Conservation (phyloP, 148 eudicot species). For the Camellia japonica region DNA sequence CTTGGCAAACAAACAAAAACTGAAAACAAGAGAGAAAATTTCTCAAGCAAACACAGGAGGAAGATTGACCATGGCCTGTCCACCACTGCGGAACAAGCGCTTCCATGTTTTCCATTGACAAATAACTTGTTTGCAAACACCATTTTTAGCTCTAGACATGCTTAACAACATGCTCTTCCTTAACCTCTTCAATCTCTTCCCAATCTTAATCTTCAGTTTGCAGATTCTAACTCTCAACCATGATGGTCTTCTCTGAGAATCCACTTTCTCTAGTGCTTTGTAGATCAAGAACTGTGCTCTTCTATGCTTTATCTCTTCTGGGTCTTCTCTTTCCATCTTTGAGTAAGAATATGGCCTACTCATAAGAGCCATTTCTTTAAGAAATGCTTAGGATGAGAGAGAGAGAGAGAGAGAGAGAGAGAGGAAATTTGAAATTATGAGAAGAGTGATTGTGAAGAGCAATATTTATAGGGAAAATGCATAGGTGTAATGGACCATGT, state of each 20-base stretch:
- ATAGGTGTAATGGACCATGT: neutral
- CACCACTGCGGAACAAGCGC: conserved; percentile 32
- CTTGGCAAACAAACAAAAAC: no score
- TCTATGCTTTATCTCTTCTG: conserved; percentile 46
- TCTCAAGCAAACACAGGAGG: conserved; percentile 37
- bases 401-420: conserved; percentile 3
- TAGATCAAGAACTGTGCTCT: conserved; percentile 75
- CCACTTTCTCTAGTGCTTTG: conserved; percentile 56
- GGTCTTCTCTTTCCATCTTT: conserved; percentile 55
- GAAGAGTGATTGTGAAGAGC: neutral
- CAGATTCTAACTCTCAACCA: conserved; percentile 53
- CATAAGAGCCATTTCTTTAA: conserved; percentile 22
- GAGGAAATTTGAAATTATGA: neutral
- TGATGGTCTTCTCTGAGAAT: conserved; percentile 33
- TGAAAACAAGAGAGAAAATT: neutral
- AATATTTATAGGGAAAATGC: conserved; percentile 25
- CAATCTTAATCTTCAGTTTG: conserved; percentile 69
- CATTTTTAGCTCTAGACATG: conserved; percentile 31
- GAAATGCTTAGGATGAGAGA: neutral
- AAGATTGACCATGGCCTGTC: conserved; percentile 28
- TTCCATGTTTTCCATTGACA: conserved; percentile 27
- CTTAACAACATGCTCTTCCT: conserved; percentile 39
- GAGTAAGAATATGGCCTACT: conserved; percentile 43
- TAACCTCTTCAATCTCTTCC: conserved; percentile 56
- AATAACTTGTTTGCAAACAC: conserved; percentile 36